phyloP scores from a whole-genome alignment of 176 grass and related monocot species.

The Eleusine indica region DNA sequence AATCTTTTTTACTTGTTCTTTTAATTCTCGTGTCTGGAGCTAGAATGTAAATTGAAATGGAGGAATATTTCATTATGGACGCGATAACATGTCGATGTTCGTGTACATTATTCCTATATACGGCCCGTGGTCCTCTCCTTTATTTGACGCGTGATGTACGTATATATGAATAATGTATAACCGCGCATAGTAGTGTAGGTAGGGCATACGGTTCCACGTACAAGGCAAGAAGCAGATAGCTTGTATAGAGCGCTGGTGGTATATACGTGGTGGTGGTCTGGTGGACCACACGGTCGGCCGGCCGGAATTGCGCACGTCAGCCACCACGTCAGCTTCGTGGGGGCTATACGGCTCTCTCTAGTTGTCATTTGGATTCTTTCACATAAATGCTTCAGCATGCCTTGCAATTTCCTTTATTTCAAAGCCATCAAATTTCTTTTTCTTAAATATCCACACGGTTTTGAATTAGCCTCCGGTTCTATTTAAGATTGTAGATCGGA shows the following conservation, averaged over 20 bases:
- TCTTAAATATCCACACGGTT: too few relatives aligned
- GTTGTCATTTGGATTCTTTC: slow-evolving; percentile 10
- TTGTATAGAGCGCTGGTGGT: too few relatives aligned
- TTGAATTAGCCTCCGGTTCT: too few relatives aligned
- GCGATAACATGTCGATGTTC: too few relatives aligned
- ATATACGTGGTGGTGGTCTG: background rate
- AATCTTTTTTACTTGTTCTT: too few relatives aligned
- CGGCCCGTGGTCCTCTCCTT: background rate
- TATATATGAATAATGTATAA: too few relatives aligned
- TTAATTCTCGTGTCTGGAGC: too few relatives aligned
- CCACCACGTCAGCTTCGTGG: slow-evolving; percentile 22
- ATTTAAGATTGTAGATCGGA: background rate
- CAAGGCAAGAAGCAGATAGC: background rate
- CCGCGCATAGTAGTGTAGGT: background rate
- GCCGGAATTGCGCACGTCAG: slow-evolving; percentile 6
- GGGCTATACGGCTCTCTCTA: slow-evolving; percentile 19
- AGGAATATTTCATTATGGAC: too few relatives aligned
- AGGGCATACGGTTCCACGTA: background rate
- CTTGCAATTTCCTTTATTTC: background rate
- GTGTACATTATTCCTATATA: background rate
- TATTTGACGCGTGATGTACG: background rate
- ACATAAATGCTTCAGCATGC: slow-evolving; percentile 19
- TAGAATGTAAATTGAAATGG: too few relatives aligned
- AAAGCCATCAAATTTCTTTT: too few relatives aligned
- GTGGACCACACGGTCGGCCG: background rate